A percentile compares a stretch with the other conserved stretches of the same genome.
These are phyloP conservation scores for Aspergillus terreus DNA, from an alignment of 2,329 filamentous ascomycete genomes.

Conservation along the genomic window DNA sequence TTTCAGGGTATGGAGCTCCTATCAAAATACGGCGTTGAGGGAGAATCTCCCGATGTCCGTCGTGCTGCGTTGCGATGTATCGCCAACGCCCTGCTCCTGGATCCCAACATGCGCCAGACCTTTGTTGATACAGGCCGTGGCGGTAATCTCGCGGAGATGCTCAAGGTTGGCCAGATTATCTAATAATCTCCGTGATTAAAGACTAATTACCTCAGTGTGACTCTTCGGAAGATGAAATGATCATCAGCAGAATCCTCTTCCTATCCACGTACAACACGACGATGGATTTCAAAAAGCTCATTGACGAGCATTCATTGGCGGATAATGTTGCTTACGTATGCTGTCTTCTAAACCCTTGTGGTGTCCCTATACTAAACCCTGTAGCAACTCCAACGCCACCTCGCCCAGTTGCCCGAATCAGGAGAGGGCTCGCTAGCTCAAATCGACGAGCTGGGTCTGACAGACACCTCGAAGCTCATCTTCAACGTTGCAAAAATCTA, in stretches of 20 bases:
- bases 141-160: slow-evolving; percentile 63
- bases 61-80: slow-evolving; percentile 76
- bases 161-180: slow-evolving; percentile 51
- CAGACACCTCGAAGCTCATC: slow-evolving; percentile 79
- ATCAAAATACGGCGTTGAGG: slow-evolving; percentile 68
- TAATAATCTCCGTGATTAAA: not conserved
- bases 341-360: not conserved
- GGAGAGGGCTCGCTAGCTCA: slow-evolving; percentile 31
- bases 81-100: slow-evolving; percentile 77
- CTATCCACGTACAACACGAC: slow-evolving; percentile 73
- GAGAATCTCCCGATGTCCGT: slow-evolving; percentile 58
- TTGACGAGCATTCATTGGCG: slow-evolving; percentile 63
- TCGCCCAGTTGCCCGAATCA: slow-evolving; percentile 50
- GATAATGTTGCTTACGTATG: slow-evolving; percentile 60
- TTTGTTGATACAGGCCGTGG: slow-evolving; percentile 69
- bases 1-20: slow-evolving; percentile 70
- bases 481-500: slow-evolving; percentile 84
- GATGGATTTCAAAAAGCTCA: slow-evolving; percentile 62
- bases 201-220: slow-evolving; percentile 49
- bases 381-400: slow-evolving; percentile 67
- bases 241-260: slow-evolving; percentile 74
- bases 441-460: slow-evolving; percentile 73
- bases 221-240: slow-evolving; percentile 79
- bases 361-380: slow-evolving; percentile 15
- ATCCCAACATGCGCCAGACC: slow-evolving; percentile 63